phyloP scores from a whole-genome alignment of 164 flowering plant genomes.

The Umbellularia californica region DNA sequence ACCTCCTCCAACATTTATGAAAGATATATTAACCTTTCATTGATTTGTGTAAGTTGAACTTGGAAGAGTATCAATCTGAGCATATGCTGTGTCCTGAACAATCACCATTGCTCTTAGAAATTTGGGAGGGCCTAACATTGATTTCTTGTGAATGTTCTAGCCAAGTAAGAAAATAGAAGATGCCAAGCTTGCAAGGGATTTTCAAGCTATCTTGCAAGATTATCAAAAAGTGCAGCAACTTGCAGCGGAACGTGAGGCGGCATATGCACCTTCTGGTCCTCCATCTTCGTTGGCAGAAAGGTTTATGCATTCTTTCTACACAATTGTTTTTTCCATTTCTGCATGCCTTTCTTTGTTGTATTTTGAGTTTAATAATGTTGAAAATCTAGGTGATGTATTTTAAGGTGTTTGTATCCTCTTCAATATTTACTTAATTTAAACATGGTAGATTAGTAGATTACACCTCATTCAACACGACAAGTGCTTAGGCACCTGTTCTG shows the following conservation, averaged over 20 bases:
- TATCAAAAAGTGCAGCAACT: slow-evolving; percentile 70
- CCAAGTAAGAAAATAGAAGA: slow-evolving; percentile 37
- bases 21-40: not conserved
- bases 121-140: not conserved
- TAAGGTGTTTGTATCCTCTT: too few species aligned
- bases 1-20: too few species aligned
- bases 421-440: too few species aligned
- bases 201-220: slow-evolving; percentile 60
- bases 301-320: slow-evolving; percentile 2
- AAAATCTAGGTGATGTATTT: too few species aligned
- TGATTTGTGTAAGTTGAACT: not conserved
- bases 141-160: slow-evolving; percentile 2
- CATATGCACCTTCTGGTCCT: slow-evolving; percentile 45
- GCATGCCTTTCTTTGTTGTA: too few species aligned
- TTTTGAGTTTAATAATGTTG: too few species aligned
- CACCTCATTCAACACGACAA: too few species aligned
- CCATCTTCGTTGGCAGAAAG: slow-evolving; percentile 24
- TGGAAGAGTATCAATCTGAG: not conserved
- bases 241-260: slow-evolving; percentile 67
- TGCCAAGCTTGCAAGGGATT: slow-evolving; percentile 85
- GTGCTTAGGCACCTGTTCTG: too few species aligned
- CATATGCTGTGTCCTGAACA: not conserved
- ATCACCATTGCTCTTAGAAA: not conserved
- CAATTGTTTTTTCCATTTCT: too few species aligned
- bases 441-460: too few species aligned